These are phyloP conservation scores for Debaryomyces sp. DNA, from an alignment of 1,139 yeast species.

Conservation along the genomic window DNA sequence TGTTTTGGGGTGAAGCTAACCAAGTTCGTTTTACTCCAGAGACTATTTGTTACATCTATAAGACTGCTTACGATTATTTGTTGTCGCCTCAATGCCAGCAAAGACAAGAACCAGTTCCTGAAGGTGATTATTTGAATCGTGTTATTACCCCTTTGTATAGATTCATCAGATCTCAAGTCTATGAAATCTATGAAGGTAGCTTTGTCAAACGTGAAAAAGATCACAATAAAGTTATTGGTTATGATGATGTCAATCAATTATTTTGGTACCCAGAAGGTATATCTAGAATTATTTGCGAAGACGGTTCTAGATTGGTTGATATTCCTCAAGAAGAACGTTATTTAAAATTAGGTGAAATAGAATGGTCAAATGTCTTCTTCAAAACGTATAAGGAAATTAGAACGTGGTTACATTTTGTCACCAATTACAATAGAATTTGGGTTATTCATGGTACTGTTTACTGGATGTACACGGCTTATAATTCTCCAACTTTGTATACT, in stretches of 20 bases:
- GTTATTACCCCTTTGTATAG: conserved; percentile 90
- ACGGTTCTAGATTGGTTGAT: conserved; percentile 89
- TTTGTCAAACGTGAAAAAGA: conserved; percentile 97
- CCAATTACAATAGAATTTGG: conserved; percentile 98
- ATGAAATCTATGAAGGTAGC: conserved; percentile 92
- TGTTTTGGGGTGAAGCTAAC: conserved; percentile 98
- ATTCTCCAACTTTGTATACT: conserved; percentile 90
- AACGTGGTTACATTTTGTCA: conserved; percentile 95
- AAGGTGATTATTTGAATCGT: conserved; percentile 93
- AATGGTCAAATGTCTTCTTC: conserved; percentile 91
- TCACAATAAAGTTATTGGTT: conserved; percentile 92
- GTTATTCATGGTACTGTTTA: conserved; percentile 83
- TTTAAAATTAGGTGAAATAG: conserved; percentile 86
- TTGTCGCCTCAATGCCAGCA: conserved; percentile 89
- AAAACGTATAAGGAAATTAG: conserved; percentile 96
- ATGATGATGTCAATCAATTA: conserved; percentile 97
- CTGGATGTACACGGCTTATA: conserved; percentile 95
- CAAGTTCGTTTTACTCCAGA: conserved; percentile 96
- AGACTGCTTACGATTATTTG: conserved; percentile 88
- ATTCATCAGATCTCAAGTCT: conserved; percentile 91
- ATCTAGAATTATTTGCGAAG: conserved; percentile 86
- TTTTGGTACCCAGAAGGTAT: conserved; percentile 99
- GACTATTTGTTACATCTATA: conserved; percentile 87
- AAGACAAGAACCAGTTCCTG: conserved; percentile 87
- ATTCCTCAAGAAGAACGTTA: conserved; percentile 89